Conservation (phyloP, 2,329 filamentous ascomycete species). For the Fusarium brachygibbosum region DNA sequence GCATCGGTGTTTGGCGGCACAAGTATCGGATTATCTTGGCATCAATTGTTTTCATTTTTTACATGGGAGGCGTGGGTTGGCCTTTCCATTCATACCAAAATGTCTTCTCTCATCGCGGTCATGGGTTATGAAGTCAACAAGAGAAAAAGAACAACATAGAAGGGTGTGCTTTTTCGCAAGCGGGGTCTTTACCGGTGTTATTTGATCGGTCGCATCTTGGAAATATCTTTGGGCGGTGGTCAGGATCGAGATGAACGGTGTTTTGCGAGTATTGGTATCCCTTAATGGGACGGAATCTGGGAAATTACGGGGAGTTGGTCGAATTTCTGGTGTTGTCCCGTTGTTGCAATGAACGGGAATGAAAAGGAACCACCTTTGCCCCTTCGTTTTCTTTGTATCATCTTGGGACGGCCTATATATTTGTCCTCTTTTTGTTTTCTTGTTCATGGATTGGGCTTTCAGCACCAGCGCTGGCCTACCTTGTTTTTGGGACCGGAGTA, state of each 20-base stretch:
- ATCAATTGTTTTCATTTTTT: conserved; percentile 54
- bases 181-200: conserved; percentile 51
- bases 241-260: conserved; percentile 54
- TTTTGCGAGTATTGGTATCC: conserved; percentile 50
- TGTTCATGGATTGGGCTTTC: conserved; percentile 32
- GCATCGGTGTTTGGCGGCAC: conserved; percentile 61
- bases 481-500: conserved; percentile 41
- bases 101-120: conserved; percentile 52
- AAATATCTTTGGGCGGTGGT: conserved; percentile 52
- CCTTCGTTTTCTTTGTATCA: conserved; percentile 51
- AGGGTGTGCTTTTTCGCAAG: conserved; percentile 52
- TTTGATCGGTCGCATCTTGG: conserved; percentile 57
- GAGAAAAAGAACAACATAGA: conserved; percentile 63
- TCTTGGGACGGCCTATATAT: conserved; percentile 49
- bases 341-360: conserved; percentile 52
- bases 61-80: conserved; percentile 45
- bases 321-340: conserved; percentile 51
- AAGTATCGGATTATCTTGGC: conserved; percentile 46
- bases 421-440: conserved; percentile 49
- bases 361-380: conserved; percentile 46
- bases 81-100: conserved; percentile 48
- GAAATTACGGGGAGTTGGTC: conserved; percentile 56
- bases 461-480: conserved; percentile 35
- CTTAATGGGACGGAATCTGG: conserved; percentile 50
- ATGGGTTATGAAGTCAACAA: conserved; percentile 64